A percentile compares a stretch with the other conserved stretches of the same genome.
Conservation (phyloP, 495 filamentous ascomycete species). For the Aspergillus hancockii region DNA sequence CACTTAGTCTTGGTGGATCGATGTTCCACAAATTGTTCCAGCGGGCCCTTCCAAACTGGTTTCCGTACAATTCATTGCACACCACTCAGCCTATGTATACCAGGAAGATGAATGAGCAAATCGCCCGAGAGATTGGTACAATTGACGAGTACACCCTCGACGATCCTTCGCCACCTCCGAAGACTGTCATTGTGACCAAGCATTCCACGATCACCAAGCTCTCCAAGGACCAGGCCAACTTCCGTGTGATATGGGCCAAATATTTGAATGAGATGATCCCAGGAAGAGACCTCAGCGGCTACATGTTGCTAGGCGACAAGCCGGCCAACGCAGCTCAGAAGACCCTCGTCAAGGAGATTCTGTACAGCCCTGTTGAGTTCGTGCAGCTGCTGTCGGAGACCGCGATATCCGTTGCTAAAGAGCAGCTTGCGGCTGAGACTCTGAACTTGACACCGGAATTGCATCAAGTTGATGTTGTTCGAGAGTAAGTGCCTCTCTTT, state of each 20-base stretch:
- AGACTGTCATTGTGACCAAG: background rate
- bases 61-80: constrained; percentile 30
- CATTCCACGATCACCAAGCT: constrained; percentile 9
- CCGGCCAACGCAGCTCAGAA: constrained; percentile 11
- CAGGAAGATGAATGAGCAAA: constrained; percentile 23
- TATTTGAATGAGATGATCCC: constrained; percentile 18
- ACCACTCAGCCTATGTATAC: constrained; percentile 33
- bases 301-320: constrained; percentile 16
- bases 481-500: background rate
- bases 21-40: constrained; percentile 29
- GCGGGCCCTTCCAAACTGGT: constrained; percentile 29
- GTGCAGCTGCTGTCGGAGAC: background rate
- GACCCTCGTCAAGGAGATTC: constrained; percentile 10
- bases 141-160: constrained; percentile 17
- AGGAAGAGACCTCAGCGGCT: constrained; percentile 12
- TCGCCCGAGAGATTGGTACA: constrained; percentile 22
- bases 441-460: background rate
- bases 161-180: constrained; percentile 11
- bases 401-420: background rate
- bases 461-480: background rate
- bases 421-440: background rate
- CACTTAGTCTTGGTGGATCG: constrained; percentile 16
- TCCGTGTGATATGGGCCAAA: constrained; percentile 16
- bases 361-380: constrained; percentile 16
- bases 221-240: constrained; percentile 15